These are phyloP conservation scores for Suillus americanus DNA, from an alignment of 768 basidiomycete species.

Conservation along the genomic window DNA sequence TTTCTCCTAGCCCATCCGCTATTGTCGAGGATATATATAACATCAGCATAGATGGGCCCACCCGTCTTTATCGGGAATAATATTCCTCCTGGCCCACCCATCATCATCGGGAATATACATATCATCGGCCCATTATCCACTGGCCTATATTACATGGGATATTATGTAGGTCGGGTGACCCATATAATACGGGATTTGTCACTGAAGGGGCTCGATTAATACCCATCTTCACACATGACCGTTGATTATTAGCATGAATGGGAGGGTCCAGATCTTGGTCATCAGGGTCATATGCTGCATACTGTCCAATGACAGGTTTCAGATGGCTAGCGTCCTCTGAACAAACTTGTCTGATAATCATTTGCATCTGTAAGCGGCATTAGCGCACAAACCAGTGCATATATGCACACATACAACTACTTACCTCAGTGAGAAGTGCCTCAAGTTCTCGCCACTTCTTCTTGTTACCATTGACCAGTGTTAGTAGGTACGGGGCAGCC, in stretches of 20 bases:
- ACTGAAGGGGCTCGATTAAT: no score
- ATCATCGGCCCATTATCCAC: no score
- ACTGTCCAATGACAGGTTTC: not conserved
- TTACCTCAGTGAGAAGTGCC: not conserved
- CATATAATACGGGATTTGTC: no score
- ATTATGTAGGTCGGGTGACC: no score
- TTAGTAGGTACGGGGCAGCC: not conserved
- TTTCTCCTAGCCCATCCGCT: no score
- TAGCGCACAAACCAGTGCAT: not conserved
- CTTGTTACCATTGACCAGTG: not conserved
- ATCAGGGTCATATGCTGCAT: constrained; percentile 1
- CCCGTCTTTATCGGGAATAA: no score
- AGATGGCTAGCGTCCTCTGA: not conserved
- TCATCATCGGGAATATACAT: no score
- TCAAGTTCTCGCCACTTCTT: not conserved
- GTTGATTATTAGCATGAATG: not conserved
- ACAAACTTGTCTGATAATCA: not conserved
- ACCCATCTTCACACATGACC: constrained; percentile 1
- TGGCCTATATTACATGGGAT: no score
- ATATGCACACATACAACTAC: not conserved
- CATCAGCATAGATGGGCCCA: no score
- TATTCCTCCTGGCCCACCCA: no score
- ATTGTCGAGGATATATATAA: no score
- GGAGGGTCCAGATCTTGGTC: not conserved
- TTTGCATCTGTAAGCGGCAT: not conserved